Evolutionary conservation across 1,284 basidiomycete genomes (phyloP).

Genomic region (Sporisorium graminicola): DNA sequence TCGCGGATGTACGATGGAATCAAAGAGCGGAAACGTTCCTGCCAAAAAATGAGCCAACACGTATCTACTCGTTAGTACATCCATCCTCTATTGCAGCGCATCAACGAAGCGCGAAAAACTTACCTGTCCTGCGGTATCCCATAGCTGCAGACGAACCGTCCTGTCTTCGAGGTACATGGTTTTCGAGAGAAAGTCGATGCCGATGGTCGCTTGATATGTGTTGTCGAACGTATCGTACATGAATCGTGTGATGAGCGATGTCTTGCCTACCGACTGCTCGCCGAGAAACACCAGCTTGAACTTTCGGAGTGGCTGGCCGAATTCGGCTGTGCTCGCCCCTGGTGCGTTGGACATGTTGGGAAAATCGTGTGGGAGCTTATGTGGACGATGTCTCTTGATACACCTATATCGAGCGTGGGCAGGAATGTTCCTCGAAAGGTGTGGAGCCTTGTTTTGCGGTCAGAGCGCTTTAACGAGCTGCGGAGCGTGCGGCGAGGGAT

Average conservation of each 20-base stretch:
- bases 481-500: not conserved
- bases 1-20: slow-evolving; percentile 99
- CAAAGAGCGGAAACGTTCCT: slow-evolving; percentile 97
- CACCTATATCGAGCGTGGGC: not conserved
- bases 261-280: slow-evolving; percentile 73
- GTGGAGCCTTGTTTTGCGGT: not conserved
- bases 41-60: not conserved
- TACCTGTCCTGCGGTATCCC: slow-evolving; percentile 94
- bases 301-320: slow-evolving; percentile 67
- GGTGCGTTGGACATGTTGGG: slow-evolving; percentile 43
- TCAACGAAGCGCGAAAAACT: slow-evolving; percentile 51
- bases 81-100: not conserved
- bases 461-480: not conserved
- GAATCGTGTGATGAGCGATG: slow-evolving; percentile 90
- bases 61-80: not conserved
- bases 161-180: slow-evolving; percentile 99
- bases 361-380: not conserved
- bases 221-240: slow-evolving; percentile 99
- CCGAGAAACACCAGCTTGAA: slow-evolving; percentile 70
- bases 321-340: slow-evolving; percentile 60
- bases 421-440: not conserved
- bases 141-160: slow-evolving; percentile 95
- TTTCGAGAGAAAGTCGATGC: slow-evolving; percentile 99
- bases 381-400: not conserved
- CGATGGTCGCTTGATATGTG: slow-evolving; percentile 99